Base-by-base conservation (phyloP, 768 basidiomycete genomes). In the Kondoa malvinella region DNA sequence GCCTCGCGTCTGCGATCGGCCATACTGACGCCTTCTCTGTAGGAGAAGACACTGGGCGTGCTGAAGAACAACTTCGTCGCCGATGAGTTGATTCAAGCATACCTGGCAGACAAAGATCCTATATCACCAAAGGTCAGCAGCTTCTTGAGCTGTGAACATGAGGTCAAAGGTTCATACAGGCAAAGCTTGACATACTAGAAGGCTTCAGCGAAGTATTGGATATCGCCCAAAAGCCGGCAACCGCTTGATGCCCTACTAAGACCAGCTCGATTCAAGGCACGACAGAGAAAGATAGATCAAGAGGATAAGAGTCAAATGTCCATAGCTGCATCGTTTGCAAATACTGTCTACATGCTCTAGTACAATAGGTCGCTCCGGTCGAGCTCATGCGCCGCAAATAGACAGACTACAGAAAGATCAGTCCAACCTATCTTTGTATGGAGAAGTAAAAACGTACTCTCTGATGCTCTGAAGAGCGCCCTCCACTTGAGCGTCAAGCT, bases 401-500 rank as follows among this genome's bases (percentile, higher is more conserved):
- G 40, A 50, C 40, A 50, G 40, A 50, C 40, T 50, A 8, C 12
- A 50, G 40, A 8, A 50, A n/a, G n/a, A n/a, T n/a, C n/a, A n/a
- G n/a, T n/a, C n/a, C n/a, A n/a, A n/a, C n/a, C n/a, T n/a, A n/a
- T n/a, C n/a, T n/a, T n/a, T n/a, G n/a, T n/a, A n/a, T n/a, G n/a
- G n/a, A n/a, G n/a, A n/a, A n/a, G n/a, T n/a, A n/a, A n/a, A n/a
- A 3, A 88, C 88, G 64, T 97, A 78, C 74, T 94, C 92, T 76
- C 85, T 85, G 92, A 99, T 97, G 79, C 97, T 91, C 74, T 91
- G 88, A 60, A 99, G 79, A n/a, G 92, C 89, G 17, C 85, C 86
- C 78, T 97, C 95, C n/a, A 97, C 89, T 82, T 97, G 92, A 56
- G 88, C 86, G 77, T 99, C 95, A 64, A 99, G 81, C 77, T 91